Evolutionary conservation across 306 rosid genomes (phyloP), one percentile per base, ranked within the genome.

Genomic region (Dicorynia guianensis): DNA sequence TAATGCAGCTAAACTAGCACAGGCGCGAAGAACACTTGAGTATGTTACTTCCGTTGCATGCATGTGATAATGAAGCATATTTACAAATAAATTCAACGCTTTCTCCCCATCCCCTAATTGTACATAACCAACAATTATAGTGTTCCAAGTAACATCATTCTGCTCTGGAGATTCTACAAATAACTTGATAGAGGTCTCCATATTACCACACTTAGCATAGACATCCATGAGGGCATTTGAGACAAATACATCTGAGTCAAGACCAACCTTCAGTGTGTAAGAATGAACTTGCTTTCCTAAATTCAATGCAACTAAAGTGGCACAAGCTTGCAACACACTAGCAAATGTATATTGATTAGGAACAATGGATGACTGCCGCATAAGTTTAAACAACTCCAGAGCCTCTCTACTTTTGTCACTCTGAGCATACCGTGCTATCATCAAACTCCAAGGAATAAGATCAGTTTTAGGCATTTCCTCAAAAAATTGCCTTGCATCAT

Each of bases 181-280:
- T 74, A 80, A 59, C 50, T 49, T 67, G 18, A 67, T 4, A 0
- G 79, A 74, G 69, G 59, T 67, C 76, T 80, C 76, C 75, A 80
- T 80, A 67, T 59, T 55, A 30, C 66, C 79, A 74, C 76, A 58
- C 76, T 80, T 80, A 63, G 83, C 79, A 60, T 80, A 80, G 46
- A 73, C 76, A 80, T 80, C 83, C 75, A 74, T 80, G 50, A 80
- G 79, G 79, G 79, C 71, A 74, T 80, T 80, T 67, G 76, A 73
- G 59, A 74, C 83, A 74, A 80, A 80, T 53, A 80, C 79, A 60
- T 74, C 74, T 49, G 63, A 57, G 79, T 66, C 70, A 50, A 80
- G 75, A 67, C 79, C 79, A 49, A 74, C 71, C 67, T 74, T 80
- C 36, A 67, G 55, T 17, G 50, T 76, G 42, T 5, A 49, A 67